Evolutionary conservation across 2,329 filamentous ascomycete species (phyloP).

Genomic region (Fusarium phyllophilum): DNA sequence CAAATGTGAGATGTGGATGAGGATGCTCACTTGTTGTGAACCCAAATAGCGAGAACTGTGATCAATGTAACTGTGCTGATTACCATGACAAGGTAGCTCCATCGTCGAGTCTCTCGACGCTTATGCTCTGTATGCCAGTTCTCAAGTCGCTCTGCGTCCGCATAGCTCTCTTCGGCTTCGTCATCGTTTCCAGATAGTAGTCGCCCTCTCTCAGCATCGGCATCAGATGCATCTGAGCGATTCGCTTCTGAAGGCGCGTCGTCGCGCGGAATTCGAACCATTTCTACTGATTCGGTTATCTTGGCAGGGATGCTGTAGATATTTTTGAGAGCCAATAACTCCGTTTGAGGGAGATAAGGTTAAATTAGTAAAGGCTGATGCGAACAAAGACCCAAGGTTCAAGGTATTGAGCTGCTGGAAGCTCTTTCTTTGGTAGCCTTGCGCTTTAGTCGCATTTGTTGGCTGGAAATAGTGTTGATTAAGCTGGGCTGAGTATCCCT

Average conservation of each 20-base stretch:
- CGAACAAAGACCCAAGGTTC: neutral
- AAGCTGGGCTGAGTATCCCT: constrained; percentile 20
- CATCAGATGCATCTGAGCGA: constrained; percentile 20
- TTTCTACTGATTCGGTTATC: constrained; percentile 22
- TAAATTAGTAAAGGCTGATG: neutral
- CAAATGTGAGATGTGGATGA: neutral
- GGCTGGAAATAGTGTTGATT: neutral
- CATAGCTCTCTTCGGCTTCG: constrained; percentile 13
- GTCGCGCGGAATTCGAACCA: constrained; percentile 28
- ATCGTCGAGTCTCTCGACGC: constrained; percentile 30
- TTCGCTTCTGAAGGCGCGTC: constrained; percentile 21
- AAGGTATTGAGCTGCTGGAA: neutral
- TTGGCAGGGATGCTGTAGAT: constrained; percentile 19
- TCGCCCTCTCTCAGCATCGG: constrained; percentile 22
- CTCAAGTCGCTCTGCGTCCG: constrained; percentile 32
- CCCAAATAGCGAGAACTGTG: constrained; percentile 32
- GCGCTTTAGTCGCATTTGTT: neutral
- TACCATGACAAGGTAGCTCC: constrained; percentile 38
- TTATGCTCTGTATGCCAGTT: constrained; percentile 33
- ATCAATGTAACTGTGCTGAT: constrained; percentile 30
- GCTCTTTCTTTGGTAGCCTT: neutral
- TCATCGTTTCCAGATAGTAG: constrained; percentile 24
- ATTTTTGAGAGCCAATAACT: constrained; percentile 11
- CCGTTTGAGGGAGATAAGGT: neutral
- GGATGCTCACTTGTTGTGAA: constrained; percentile 32